Percentiles rank a stretch among this genome's conserved stretches.
Conservation (phyloP, 257 asterid species). For the Primulina huaijiensis region DNA sequence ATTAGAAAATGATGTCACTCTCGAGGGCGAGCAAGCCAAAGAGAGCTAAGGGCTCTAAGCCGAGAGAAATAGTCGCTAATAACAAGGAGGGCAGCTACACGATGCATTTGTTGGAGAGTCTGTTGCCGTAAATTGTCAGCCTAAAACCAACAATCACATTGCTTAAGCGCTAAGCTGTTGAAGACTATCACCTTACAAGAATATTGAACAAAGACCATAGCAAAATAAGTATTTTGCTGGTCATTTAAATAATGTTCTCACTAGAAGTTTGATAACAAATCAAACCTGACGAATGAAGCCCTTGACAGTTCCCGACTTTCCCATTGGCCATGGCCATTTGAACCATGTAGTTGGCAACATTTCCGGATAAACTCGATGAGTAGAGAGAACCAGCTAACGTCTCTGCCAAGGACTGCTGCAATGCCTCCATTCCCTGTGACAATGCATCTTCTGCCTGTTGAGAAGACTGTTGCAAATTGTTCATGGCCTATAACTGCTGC, state of each 20-base stretch:
- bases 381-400: conserved; percentile 47
- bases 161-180: background rate
- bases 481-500: conserved; percentile 52
- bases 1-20: conserved; percentile 28
- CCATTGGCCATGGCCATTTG: conserved; percentile 67
- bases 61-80: conserved; percentile 55
- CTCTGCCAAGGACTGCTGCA: conserved; percentile 58
- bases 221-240: too few relatives aligned
- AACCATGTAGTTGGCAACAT: conserved; percentile 57
- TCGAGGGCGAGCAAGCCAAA: conserved; percentile 63
- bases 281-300: conserved; percentile 62
- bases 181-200: background rate
- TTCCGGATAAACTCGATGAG: conserved; percentile 45
- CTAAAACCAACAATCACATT: conserved; percentile 25
- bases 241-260: too few relatives aligned
- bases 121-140: conserved; percentile 56
- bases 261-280: background rate
- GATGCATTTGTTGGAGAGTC: conserved; percentile 52
- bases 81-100: conserved; percentile 55
- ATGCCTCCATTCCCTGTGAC: conserved; percentile 58
- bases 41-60: conserved; percentile 58
- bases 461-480: conserved; percentile 55
- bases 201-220: background rate
- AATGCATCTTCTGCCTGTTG: conserved; percentile 68
- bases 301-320: conserved; percentile 55